Evolutionary conservation across 331 rosid species (phyloP), one percentile per base, ranked within the genome.

Genomic region (Pyracantha coccinea): DNA sequence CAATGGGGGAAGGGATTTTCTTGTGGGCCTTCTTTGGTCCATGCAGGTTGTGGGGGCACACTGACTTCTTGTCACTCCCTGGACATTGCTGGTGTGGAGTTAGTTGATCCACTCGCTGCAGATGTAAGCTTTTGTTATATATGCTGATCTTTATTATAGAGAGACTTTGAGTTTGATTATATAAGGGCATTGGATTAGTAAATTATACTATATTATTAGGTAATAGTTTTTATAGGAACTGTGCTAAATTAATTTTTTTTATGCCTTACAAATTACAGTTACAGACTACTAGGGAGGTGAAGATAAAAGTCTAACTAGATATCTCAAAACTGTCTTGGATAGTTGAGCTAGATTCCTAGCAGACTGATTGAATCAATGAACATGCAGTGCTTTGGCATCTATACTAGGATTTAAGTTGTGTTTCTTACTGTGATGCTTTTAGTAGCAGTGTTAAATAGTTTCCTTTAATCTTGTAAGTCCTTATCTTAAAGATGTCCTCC

Each of bases 31-130:
- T 90, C 95, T 63, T 87, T 86, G 92, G 90, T 90, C 76, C 99
- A 94, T 86, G 93, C 99, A 64, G 99, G 99, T 59, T 94, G 99
- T 81, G 99, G 99, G 69, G 99, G 99, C 53, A 86, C 96, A 73
- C 86, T 94, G 83, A 90, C 99, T 69, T 91, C 99, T 71, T 89
- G 97, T 84, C 99, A 94, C 85, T 90, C 99, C 10, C 85, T 94
- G 74, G 99, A 94, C 87, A 90, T 92, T 86, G 99, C 99, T 74
- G 99, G 99, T 16, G 91, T 92, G 82, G 97, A 94, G 86, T 90
- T 94, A 64, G 93, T 88, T 79, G 99, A 94, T 87, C 99, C 99
- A 55, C 96, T 94, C 69, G 86, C 93, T 81, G 90, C 99, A 32
- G 91, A 92, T 83, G 99, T 94, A 90, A 87, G 97, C 66, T 77